Evolutionary conservation across 176 grass and related monocot species (phyloP).

Genomic region (Thinopyrum elongatum): DNA sequence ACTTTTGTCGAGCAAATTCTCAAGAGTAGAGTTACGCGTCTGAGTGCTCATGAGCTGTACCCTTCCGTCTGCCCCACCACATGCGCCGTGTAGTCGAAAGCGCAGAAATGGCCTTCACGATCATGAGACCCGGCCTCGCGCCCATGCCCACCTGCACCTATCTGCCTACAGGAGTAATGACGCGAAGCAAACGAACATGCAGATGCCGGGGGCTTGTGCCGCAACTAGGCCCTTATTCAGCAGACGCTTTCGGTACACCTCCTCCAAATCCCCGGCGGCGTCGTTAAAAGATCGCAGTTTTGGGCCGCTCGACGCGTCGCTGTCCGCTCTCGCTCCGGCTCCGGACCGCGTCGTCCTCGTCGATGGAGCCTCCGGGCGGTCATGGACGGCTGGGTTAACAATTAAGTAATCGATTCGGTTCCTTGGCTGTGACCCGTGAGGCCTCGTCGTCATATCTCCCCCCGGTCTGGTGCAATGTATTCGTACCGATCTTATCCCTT

Average conservation of each 20-base stretch:
- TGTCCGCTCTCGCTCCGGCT: constrained; percentile 2
- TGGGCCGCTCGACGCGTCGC: constrained; percentile 16
- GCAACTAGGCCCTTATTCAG: constrained; percentile 13
- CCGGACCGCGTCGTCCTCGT: constrained; percentile 1
- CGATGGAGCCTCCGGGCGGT: neutral
- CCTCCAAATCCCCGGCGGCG: neutral
- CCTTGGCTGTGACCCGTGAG: neutral
- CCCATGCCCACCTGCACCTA: neutral
- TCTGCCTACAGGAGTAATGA: constrained; percentile 33
- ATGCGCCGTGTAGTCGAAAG: neutral
- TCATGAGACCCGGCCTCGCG: neutral
- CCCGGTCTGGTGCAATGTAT: neutral
- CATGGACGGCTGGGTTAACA: neutral
- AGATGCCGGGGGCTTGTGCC: constrained; percentile 6
- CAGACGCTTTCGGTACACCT: neutral
- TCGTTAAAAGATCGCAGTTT: constrained; percentile 9
- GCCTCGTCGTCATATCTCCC: neutral
- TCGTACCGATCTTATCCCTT: neutral
- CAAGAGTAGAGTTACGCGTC: neutral
- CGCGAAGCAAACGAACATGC: constrained; percentile 28
- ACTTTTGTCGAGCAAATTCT: neutral
- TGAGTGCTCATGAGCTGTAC: neutral
- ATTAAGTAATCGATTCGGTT: neutral
- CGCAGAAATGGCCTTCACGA: constrained; percentile 13
- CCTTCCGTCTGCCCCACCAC: neutral